Evolutionary conservation across 345 rosid genomes (phyloP), one percentile per base, ranked within the genome.

Genomic region (Eucalyptus melliodora): DNA sequence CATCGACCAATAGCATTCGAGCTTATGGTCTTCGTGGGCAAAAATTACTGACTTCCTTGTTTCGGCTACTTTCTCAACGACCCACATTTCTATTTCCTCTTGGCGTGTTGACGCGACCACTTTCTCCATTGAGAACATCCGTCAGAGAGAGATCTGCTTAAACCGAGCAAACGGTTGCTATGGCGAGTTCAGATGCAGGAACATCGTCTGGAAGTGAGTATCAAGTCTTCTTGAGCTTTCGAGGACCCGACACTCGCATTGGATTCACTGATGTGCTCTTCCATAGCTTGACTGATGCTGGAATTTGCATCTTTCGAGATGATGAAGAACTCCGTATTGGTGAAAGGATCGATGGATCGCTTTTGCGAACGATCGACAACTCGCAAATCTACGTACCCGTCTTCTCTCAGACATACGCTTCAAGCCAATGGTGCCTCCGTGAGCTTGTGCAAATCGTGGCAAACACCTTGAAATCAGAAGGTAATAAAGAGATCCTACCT

Each of bases 101-200:
- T 23, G 62, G 0, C 21, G 21, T 15, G 77, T n/a, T 2, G 3
- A 14, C 40, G 21, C 77, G 23, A 2, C 40, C 5, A 0, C 23
- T 67, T n/a, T 15, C 77, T 67, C 40, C 9, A 16, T 16, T 30
- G 31, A n/a, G 37, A 65, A 65, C 37, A 65, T 65, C 37, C 27
- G 62, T 56, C 6, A 56, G 27, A 56, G 62, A 56, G 30, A 24
- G 30, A 56, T 67, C 42, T 31, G 42, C 42, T 31, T 67, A 67
- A 67, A 19, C 80, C 9, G 1, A 67, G 42, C 23, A n/a, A 67
- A n/a, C 12, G 9, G 37, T 19, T 67, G 42, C 23, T 8, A 69
- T 69, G 82, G 82, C 26, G 82, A 69, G 26, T 23, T 17, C 26
- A 69, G 8, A 69, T 17, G 44, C 26, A 17, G 14, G 26, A 34